Evolutionary conservation across 768 basidiomycete species (phyloP).

Genomic region (Trametes villosa): DNA sequence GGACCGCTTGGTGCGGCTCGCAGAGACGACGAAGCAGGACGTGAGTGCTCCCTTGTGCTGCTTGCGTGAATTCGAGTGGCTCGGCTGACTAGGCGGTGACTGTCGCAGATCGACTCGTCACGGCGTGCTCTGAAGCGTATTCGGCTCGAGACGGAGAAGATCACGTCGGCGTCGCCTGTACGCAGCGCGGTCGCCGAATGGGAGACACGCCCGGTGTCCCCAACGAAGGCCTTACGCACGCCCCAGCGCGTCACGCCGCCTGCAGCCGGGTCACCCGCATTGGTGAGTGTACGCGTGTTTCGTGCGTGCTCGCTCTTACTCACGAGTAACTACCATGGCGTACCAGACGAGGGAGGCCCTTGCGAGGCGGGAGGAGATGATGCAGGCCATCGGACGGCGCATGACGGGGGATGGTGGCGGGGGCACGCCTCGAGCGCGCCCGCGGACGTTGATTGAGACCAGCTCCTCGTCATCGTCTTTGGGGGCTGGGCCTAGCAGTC

Average conservation of each 20-base stretch:
- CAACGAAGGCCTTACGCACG: slow-evolving; percentile 55
- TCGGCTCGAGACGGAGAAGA: slow-evolving; percentile 64
- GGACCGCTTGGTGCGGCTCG: slow-evolving; percentile 52
- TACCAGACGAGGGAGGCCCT: slow-evolving; percentile 73
- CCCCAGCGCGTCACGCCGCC: slow-evolving; percentile 42
- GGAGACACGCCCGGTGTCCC: slow-evolving; percentile 48
- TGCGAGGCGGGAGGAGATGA: slow-evolving; percentile 84
- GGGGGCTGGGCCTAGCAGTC: slow-evolving; percentile 37
- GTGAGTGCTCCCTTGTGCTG: slow-evolving; percentile 45
- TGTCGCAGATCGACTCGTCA: slow-evolving; percentile 73
- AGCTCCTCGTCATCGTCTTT: slow-evolving; percentile 29
- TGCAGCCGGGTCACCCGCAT: slow-evolving; percentile 38
- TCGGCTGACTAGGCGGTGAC: slow-evolving; percentile 9
- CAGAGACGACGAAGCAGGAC: slow-evolving; percentile 65
- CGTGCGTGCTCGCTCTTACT: neutral
- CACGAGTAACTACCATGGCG: slow-evolving; percentile 3
- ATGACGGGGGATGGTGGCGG: slow-evolving; percentile 48
- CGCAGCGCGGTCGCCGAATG: slow-evolving; percentile 19
- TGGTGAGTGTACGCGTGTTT: slow-evolving; percentile 46
- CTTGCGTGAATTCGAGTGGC: neutral
- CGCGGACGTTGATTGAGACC: slow-evolving; percentile 41
- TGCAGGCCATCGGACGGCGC: slow-evolving; percentile 67
- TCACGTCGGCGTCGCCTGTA: slow-evolving; percentile 24
- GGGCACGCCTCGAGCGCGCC: slow-evolving; percentile 51
- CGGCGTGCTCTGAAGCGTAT: slow-evolving; percentile 76